Evolutionary conservation across 345 rosid genomes (phyloP).

Genomic region (Gossypium rotundifolium): DNA sequence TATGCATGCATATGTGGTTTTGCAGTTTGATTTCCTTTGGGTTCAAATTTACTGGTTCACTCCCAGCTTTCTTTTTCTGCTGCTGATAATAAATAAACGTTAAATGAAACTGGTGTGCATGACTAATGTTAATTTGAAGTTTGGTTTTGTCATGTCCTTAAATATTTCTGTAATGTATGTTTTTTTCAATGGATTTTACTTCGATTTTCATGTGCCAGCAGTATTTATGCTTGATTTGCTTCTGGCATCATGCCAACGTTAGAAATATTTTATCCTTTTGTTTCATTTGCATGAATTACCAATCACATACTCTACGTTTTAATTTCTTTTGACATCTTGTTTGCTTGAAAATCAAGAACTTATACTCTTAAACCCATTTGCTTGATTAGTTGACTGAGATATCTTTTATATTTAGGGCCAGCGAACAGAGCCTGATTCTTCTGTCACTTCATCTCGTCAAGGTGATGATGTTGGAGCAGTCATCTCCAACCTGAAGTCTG

Average conservation of each 20-base stretch:
- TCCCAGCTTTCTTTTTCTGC: neutral
- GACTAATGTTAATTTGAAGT: neutral
- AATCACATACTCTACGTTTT: neutral
- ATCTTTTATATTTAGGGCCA: constrained; percentile 52
- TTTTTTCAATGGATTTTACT: neutral
- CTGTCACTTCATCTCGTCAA: constrained; percentile 88
- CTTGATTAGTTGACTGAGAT: constrained; percentile 13
- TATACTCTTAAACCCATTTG: neutral
- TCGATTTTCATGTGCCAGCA: neutral
- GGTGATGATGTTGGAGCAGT: constrained; percentile 81
- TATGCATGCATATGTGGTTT: neutral
- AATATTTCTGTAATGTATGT: neutral
- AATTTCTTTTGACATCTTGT: neutral
- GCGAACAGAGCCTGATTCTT: constrained; percentile 82
- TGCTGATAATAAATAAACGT: neutral
- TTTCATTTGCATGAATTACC: neutral
- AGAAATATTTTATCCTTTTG: neutral
- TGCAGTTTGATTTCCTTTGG: constrained; percentile 1
- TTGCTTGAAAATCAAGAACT: neutral
- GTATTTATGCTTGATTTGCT: neutral
- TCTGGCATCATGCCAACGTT: neutral
- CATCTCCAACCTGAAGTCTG: constrained; percentile 70
- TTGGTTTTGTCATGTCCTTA: neutral
- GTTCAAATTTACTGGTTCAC: neutral
- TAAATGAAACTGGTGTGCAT: neutral